Base-by-base conservation (phyloP, 805 yeast genomes). In the Wickerhamomyces rabaulensis region DNA sequence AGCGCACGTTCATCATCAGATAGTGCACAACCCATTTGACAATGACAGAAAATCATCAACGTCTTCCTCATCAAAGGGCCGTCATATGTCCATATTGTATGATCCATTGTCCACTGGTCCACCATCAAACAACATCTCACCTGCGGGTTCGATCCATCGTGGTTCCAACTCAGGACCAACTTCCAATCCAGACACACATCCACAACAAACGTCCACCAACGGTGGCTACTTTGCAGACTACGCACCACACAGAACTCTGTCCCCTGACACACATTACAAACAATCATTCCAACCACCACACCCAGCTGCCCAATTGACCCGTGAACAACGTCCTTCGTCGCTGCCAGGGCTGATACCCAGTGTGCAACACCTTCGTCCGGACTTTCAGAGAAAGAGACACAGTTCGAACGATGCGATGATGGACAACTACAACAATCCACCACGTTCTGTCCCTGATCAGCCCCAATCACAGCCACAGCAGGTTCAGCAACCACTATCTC, bases 1-100 rank as follows among this genome's bases (percentile, higher is more conserved):
- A 26, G 38, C 4, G 1, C 49, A n/a, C 43, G 42, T 20, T 10
- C 43, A 45, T 2, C 48, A 43, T 9, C 58, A 53, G 40, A 41
- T 50, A 4, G 54, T 56, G 1, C 56, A 52, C n/a, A 58, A 60
- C 39, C 60, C 61, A 7, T 59, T 58, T 48, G 48, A 43, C 7
- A 39, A 49, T 16, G 59, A 58, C 17, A 27, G 62, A 19, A 54
- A 52, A 42, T 48, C 56, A 1, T 53, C 61, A 7, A 39, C 54
- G 9, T 47, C 56, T 8, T 33, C 36, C 9, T 52, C 61, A 1
- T 45, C 56, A 9, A 52, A 54, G 44, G 43, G 58, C 9, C 50
- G 65, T 46, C 51, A 54, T 25, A 48, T 58, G 57, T 60, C 64
- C 4, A 44, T 61, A 9, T 26, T 59, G 3, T 58, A 53, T 44